These are phyloP conservation scores for Cafeteria roenbergensis DNA, from an alignment of 108 stramenopile species.

Conservation along the genomic window DNA sequence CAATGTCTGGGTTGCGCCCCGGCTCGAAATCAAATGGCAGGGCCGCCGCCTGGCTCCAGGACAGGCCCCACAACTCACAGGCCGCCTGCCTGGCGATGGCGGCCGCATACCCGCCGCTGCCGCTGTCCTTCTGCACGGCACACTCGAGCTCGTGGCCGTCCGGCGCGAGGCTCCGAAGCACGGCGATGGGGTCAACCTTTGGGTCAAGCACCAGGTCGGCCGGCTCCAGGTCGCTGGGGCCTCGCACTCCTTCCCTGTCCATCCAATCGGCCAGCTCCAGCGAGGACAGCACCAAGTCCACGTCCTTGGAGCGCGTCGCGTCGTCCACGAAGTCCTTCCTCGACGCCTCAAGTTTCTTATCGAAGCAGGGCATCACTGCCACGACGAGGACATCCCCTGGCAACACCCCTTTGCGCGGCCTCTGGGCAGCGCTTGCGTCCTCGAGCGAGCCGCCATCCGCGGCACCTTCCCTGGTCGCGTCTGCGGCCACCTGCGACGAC, in stretches of 20 bases:
- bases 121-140: too few relatives aligned
- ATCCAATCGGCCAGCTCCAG: conserved; percentile 46
- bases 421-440: too few relatives aligned
- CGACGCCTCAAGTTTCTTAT: conserved; percentile 95
- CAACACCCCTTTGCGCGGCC: conserved; percentile 23
- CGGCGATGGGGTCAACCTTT: too few relatives aligned
- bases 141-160: too few relatives aligned
- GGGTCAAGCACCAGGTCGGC: too few relatives aligned
- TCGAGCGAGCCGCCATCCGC: too few relatives aligned
- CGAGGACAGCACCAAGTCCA: conserved; percentile 84
- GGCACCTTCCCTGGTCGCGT: too few relatives aligned
- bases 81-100: background rate
- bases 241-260: conserved; percentile 1
- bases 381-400: conserved; percentile 19
- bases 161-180: too few relatives aligned
- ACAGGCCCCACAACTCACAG: conserved; percentile 12
- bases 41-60: conserved; percentile 7
- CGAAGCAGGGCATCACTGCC: conserved; percentile 90
- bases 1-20: conserved; percentile 37
- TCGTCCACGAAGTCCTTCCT: conserved; percentile 59
- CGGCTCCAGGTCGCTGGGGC: background rate
- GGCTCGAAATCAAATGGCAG: conserved; percentile 25
- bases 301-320: conserved; percentile 44
- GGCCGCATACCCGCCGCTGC: background rate
- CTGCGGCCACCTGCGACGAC: too few relatives aligned